phyloP scores from a whole-genome alignment of 345 rosid species.

The Hirschfeldia incana region DNA sequence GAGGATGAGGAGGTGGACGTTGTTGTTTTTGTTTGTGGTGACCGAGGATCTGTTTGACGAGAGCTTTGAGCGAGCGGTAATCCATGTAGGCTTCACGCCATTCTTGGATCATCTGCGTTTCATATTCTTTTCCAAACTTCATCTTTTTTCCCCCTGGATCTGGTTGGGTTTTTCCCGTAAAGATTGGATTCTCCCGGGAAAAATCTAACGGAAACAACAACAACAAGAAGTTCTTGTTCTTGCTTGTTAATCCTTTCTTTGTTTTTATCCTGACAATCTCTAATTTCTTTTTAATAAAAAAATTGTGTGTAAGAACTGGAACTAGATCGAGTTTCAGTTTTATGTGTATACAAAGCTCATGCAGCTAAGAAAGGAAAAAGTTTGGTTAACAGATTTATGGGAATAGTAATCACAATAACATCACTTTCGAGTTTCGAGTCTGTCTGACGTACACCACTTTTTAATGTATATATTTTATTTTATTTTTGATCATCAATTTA shows the following conservation, averaged over 20 bases:
- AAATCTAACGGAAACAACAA: neutral
- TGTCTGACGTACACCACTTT: neutral
- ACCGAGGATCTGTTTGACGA: slow-evolving; percentile 51
- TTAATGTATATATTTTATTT: too few relatives aligned
- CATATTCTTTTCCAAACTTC: slow-evolving; percentile 85
- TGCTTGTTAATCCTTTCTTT: neutral
- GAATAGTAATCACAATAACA: neutral
- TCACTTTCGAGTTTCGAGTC: neutral
- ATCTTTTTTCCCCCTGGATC: slow-evolving; percentile 44
- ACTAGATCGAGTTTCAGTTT: neutral
- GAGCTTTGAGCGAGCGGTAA: slow-evolving; percentile 56
- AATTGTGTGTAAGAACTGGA: neutral
- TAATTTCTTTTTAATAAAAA: neutral
- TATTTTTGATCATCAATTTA: too few relatives aligned
- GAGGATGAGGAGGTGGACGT: slow-evolving; percentile 15
- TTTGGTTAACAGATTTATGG: neutral
- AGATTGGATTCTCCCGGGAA: slow-evolving; percentile 17
- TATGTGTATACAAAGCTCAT: neutral
- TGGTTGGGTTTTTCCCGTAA: neutral
- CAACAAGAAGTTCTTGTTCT: neutral
- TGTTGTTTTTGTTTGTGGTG: slow-evolving; percentile 31
- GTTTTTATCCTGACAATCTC: neutral
- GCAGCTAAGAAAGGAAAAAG: neutral
- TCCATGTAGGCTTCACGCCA: slow-evolving; percentile 90
- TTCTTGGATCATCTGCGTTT: slow-evolving; percentile 75